A percentile compares a stretch with the other conserved stretches of the same genome.
These are phyloP conservation scores for Musa acuminata DNA, from an alignment of 176 grass and related monocot genomes.

Conservation along the genomic window DNA sequence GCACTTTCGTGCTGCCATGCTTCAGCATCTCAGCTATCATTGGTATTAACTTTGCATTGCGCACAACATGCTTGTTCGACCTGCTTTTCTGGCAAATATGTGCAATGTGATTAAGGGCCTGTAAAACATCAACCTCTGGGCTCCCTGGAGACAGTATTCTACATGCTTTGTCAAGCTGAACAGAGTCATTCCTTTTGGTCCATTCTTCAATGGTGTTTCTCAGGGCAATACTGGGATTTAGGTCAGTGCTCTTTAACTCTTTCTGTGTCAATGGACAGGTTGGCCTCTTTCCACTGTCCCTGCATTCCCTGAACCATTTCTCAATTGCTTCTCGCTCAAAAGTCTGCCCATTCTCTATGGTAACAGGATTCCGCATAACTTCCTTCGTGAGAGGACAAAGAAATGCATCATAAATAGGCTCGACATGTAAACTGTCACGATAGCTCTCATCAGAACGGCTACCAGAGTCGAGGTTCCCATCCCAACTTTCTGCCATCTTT, in stretches of 20 bases:
- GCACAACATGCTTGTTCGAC: conserved; percentile 44
- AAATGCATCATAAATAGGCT: conserved; percentile 86
- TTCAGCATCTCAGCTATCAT: conserved; percentile 69
- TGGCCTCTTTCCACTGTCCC: conserved; percentile 38
- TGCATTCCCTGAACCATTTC: conserved; percentile 63
- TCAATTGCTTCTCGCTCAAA: conserved; percentile 74
- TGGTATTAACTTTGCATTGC: conserved; percentile 52
- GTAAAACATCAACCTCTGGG: conserved; percentile 57
- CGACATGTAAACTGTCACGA: conserved; percentile 42
- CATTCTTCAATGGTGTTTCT: conserved; percentile 88
- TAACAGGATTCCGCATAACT: conserved; percentile 83
- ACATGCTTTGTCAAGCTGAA: conserved; percentile 58
- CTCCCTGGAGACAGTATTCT: conserved; percentile 48
- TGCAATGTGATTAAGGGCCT: conserved; percentile 52
- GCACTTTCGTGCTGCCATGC: conserved; percentile 48
- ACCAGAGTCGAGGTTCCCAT: conserved; percentile 38
- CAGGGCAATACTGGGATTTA: conserved; percentile 83
- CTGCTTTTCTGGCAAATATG: conserved; percentile 57
- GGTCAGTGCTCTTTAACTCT: conserved; percentile 56
- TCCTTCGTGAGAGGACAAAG: conserved; percentile 82
- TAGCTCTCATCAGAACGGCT: conserved; percentile 36
- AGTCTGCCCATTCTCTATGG: conserved; percentile 63
- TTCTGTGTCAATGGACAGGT: conserved; percentile 66
- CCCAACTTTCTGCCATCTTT: conserved; percentile 53
- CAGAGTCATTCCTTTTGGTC: conserved; percentile 66